phyloP scores from a whole-genome alignment of 805 yeast species.

The Phaffomyces opuntiae region DNA sequence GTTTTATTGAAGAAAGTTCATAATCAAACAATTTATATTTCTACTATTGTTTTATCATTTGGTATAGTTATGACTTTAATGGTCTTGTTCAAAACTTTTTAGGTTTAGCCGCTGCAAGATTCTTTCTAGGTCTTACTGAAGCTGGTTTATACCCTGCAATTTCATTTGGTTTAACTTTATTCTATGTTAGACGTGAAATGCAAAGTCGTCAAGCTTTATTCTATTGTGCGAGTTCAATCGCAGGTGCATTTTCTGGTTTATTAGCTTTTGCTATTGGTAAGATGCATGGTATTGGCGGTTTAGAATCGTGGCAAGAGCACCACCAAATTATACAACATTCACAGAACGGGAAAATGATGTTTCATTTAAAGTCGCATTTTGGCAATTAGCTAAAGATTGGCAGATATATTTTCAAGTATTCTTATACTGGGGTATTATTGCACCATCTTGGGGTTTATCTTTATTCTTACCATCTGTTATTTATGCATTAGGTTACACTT shows the following conservation, averaged over 20 bases:
- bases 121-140: constrained; percentile 37
- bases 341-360: constrained; percentile 12
- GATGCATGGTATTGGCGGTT: constrained; percentile 26
- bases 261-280: constrained; percentile 33
- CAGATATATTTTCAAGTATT: constrained; percentile 25
- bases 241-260: constrained; percentile 40
- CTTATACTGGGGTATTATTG: constrained; percentile 24
- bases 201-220: constrained; percentile 32
- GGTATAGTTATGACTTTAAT: constrained; percentile 36
- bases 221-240: constrained; percentile 31
- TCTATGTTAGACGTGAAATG: constrained; percentile 32
- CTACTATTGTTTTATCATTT: constrained; percentile 38
- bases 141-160: constrained; percentile 38
- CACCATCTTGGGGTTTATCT: constrained; percentile 31
- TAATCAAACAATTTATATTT: constrained; percentile 39
- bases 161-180: constrained; percentile 31
- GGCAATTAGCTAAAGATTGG: constrained; percentile 24
- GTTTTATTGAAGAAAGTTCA: constrained; percentile 8
- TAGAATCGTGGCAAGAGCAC: constrained; percentile 32
- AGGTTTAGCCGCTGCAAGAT: constrained; percentile 30
- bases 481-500: constrained; percentile 31
- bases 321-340: constrained; percentile 8
- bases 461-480: constrained; percentile 37
- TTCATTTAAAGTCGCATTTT: constrained; percentile 9
- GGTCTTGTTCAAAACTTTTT: constrained; percentile 31